These are phyloP conservation scores for Tilletiaria anomala DNA, from an alignment of 1,284 basidiomycete species.

Conservation along the genomic window DNA sequence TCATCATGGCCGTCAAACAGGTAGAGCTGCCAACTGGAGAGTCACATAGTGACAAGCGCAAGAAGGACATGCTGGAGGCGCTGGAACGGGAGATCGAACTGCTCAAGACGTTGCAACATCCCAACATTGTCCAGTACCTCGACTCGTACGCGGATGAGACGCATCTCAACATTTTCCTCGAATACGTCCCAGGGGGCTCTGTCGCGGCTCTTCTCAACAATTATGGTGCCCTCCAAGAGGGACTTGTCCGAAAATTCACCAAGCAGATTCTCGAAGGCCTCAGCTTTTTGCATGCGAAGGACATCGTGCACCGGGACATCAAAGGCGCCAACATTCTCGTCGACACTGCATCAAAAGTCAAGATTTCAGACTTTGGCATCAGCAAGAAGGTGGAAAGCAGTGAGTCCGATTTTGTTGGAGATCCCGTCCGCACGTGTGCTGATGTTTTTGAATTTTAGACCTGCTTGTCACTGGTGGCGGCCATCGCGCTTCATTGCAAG, in stretches of 20 bases:
- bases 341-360: conserved; percentile 95
- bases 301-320: conserved; percentile 96
- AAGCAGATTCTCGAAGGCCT: conserved; percentile 84
- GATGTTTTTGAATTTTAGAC: no score
- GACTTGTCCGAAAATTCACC: conserved; percentile 83
- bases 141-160: conserved; percentile 41
- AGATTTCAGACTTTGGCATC: conserved; percentile 97
- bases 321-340: conserved; percentile 97
- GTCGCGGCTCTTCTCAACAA: conserved; percentile 80
- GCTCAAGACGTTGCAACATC: conserved; percentile 83
- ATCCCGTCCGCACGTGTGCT: conserved; percentile 56
- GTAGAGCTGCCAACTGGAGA: conserved; percentile 81
- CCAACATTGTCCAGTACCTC: conserved; percentile 94
- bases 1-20: conserved; percentile 98
- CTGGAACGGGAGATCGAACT: conserved; percentile 92
- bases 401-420: no score
- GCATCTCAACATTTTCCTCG: conserved; percentile 91
- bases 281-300: conserved; percentile 78
- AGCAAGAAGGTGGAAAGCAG: conserved; percentile 94
- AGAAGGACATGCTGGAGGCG: conserved; percentile 85
- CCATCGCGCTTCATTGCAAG: conserved; percentile 50
- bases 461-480: conserved; percentile 82
- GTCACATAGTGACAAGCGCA: conserved; percentile 77
- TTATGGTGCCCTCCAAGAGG: conserved; percentile 93
- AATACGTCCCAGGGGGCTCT: conserved; percentile 95